phyloP scores from a whole-genome alignment of 306 rosid species.

The Prunus kanzakura region DNA sequence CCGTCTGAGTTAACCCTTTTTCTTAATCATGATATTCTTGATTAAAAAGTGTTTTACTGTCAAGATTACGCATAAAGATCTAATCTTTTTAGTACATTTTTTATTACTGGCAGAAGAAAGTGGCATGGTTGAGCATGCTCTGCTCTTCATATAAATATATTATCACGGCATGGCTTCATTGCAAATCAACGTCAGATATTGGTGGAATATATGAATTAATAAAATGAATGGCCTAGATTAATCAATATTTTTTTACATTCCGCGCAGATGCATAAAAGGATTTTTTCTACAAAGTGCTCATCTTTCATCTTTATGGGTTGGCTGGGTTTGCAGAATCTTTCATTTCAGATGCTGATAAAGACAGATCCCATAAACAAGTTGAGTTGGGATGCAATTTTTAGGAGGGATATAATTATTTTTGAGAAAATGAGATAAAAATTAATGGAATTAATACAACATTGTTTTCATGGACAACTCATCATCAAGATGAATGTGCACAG shows the following conservation, averaged over 20 bases:
- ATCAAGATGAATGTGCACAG: conserved; percentile 2
- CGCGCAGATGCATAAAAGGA: neutral
- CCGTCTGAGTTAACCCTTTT: neutral
- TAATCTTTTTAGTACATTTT: neutral
- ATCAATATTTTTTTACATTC: conserved; percentile 1
- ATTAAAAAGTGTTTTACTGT: neutral
- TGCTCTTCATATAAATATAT: neutral
- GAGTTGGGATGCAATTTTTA: neutral
- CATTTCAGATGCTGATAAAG: neutral
- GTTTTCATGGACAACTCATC: conserved; percentile 11
- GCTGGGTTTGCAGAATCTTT: conserved; percentile 9
- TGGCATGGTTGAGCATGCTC: conserved; percentile 6
- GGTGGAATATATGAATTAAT: neutral
- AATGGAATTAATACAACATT: neutral
- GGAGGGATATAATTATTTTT: no score
- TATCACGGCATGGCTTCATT: neutral
- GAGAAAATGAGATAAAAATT: neutral
- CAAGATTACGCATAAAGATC: neutral
- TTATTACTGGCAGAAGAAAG: neutral
- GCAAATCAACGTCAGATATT: neutral
- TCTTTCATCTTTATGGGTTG: conserved; percentile 5
- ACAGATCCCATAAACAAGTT: neutral
- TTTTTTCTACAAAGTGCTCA: neutral
- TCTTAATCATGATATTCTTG: neutral
- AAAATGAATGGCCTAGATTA: neutral